Evolutionary conservation across 2,329 filamentous ascomycete genomes (phyloP), one percentile per base, ranked within the genome.

Genomic region (Graphiopsis chlorocephala): DNA sequence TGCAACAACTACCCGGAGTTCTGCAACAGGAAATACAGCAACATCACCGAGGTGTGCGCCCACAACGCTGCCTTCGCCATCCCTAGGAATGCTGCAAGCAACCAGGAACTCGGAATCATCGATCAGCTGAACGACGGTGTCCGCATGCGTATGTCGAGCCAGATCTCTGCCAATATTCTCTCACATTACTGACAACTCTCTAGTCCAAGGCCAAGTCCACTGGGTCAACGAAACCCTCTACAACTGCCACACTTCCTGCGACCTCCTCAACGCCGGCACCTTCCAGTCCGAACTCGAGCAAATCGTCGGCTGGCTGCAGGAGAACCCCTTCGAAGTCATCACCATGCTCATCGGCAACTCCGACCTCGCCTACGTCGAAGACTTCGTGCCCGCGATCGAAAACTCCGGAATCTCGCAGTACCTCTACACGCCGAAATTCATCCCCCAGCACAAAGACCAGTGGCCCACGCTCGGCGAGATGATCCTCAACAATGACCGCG

Each of bases 331-430:
- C 78, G 93, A 97, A 69, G 90, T 97, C 1, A 86, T 97, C 28
- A 93, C 92, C 1, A 88, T 97, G 68, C 82, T 97, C 20, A 88
- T 97, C 59, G 92, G 89, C 64, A 97, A 97, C 76, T 88, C 86
- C 72, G 90, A 93, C 78, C 90, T 90, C 74, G 87, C 88, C n/a
- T 79, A 81, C 4, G 81, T 90, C 1, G 78, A 76, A 4, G 83
- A 84, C 65, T 97, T 91, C 75, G 86, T 84, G 6, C 83, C 83
- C 0, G 88, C 87, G 35, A 89, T 97, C 68, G 81, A 90, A 74
- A 80, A 84, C 62, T 88, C 90, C 0, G 93, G 93, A 5, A 84
- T 97, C 28, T 79, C 85, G 23, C 83, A 88, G 56, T 92, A 91
- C 73, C 83, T 90, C 33, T 97, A 93, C 78, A 84, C 84, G 5